A percentile compares a stretch with the other conserved stretches of the same genome.
These are phyloP conservation scores for Chlorella vulgaris DNA, from an alignment of 139 green algal species.

Conservation along the genomic window DNA sequence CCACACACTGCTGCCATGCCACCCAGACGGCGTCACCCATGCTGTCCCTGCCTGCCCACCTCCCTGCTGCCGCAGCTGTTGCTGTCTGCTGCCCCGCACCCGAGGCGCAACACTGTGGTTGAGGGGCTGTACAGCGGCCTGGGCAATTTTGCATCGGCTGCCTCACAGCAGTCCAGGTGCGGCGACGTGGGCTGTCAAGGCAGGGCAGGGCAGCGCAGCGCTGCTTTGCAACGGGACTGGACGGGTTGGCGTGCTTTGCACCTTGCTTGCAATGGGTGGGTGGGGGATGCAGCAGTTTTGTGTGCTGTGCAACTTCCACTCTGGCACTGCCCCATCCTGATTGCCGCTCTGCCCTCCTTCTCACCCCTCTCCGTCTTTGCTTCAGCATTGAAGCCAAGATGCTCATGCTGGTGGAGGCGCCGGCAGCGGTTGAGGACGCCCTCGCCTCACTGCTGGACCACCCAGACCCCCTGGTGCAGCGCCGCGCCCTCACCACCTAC, in stretches of 20 bases:
- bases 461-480: slow-evolving; percentile 51
- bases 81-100: neutral
- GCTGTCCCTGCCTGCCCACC: neutral
- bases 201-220: neutral
- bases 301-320: too few relatives aligned
- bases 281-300: too few relatives aligned
- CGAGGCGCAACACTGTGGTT: slow-evolving; percentile 46
- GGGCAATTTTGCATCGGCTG: slow-evolving; percentile 28
- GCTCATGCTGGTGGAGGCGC: slow-evolving; percentile 84
- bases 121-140: slow-evolving; percentile 79
- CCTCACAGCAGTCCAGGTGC: slow-evolving; percentile 7
- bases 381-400: slow-evolving; percentile 61
- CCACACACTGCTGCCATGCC: neutral
- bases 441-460: slow-evolving; percentile 85
- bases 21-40: too few relatives aligned
- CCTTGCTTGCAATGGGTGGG: too few relatives aligned
- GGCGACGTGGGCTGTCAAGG: neutral
- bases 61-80: neutral
- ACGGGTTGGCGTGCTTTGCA: too few relatives aligned
- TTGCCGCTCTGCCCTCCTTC: neutral
- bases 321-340: too few relatives aligned
- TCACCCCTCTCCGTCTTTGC: neutral
- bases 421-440: slow-evolving; percentile 92
- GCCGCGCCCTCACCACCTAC: slow-evolving; percentile 82
- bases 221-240: neutral